Conservation (phyloP, 306 rosid species). For the Chamaecrista fasciculata region DNA sequence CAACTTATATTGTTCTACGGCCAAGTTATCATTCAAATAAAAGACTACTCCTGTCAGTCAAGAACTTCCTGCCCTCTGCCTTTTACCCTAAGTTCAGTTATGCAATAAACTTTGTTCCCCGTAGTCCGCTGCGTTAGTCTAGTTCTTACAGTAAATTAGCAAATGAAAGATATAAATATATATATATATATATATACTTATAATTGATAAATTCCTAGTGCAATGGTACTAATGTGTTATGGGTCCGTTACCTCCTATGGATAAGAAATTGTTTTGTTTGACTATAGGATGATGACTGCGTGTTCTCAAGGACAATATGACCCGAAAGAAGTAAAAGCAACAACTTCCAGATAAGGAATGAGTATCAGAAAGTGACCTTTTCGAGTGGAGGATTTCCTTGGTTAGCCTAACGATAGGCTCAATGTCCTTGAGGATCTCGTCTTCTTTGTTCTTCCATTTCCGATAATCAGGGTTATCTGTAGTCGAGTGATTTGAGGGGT, state of each 20-base stretch:
- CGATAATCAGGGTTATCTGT: conserved; percentile 59
- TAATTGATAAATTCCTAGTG: neutral
- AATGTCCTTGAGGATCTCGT: conserved; percentile 62
- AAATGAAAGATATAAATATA: too few species aligned
- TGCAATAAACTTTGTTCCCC: neutral
- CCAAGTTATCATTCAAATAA: too few species aligned
- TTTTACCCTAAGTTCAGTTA: neutral
- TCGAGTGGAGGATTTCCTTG: conserved; percentile 74
- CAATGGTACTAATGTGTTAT: too few species aligned
- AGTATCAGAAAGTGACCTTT: conserved; percentile 33
- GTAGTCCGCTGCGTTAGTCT: neutral
- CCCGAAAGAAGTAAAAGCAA: neutral
- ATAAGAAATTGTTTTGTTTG: neutral
- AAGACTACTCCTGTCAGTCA: too few species aligned
- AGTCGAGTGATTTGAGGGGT: conserved; percentile 39
- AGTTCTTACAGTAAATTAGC: neutral
- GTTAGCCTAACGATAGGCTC: conserved; percentile 57
- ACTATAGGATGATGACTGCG: neutral
- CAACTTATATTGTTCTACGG: neutral
- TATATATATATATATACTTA: neutral
- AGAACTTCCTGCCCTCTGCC: neutral
- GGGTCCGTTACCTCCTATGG: too few species aligned
- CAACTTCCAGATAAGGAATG: neutral
- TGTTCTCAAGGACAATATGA: neutral
- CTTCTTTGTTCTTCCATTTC: conserved; percentile 67